These are phyloP conservation scores for Micractinium sp. DNA, from an alignment of 139 green algal genomes.

Conservation along the genomic window DNA sequence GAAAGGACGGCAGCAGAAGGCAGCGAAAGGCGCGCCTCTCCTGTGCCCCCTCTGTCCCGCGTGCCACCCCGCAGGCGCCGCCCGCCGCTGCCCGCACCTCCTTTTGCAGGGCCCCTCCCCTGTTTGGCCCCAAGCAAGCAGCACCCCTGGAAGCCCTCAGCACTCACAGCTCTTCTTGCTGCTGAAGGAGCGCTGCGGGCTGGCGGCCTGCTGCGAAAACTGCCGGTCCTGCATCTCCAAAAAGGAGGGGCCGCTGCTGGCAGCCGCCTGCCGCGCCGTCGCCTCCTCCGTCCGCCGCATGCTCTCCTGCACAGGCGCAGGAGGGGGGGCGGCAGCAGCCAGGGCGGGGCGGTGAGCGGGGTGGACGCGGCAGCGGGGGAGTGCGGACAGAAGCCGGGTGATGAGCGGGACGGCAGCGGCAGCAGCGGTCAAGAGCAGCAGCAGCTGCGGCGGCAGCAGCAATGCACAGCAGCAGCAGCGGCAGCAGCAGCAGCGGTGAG, in stretches of 20 bases:
- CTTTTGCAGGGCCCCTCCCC: no score
- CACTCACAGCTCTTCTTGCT: conserved; percentile 35
- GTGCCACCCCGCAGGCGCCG: no score
- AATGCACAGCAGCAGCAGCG: no score
- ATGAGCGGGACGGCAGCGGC: not conserved
- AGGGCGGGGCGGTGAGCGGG: no score
- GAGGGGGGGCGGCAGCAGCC: not conserved
- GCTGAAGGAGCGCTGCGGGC: not conserved
- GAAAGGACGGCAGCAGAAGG: no score
- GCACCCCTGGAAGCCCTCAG: no score
- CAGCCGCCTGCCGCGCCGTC: not conserved
- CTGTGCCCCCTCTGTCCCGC: no score
- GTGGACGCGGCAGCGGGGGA: no score
- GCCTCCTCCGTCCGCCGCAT: conserved; percentile 24
- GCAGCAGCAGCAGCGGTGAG: no score
- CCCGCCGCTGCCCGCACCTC: no score
- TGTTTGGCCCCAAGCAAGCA: no score
- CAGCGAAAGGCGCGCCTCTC: no score
- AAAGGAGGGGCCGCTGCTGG: conserved; percentile 9
- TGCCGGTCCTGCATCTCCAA: conserved; percentile 1
- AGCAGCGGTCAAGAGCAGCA: not conserved
- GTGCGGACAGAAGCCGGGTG: not conserved
- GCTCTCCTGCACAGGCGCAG: not conserved
- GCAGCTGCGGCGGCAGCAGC: not conserved
- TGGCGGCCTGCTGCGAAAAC: conserved; percentile 8